These are phyloP conservation scores for Fragaria nilgerrensis DNA, from an alignment of 306 rosid genomes.

Conservation along the genomic window DNA sequence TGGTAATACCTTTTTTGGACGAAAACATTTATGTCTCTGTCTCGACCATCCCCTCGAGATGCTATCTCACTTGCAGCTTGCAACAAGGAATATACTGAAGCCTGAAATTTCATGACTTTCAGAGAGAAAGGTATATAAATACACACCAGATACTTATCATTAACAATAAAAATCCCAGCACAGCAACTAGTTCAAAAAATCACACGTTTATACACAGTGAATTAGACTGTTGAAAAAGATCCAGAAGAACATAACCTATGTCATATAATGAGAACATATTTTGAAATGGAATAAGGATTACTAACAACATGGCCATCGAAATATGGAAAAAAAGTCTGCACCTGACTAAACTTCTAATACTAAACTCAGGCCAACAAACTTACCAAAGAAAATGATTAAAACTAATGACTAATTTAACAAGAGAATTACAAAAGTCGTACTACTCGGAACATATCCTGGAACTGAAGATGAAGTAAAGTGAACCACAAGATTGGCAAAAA, in stretches of 20 bases:
- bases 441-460: background rate
- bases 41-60: conserved; percentile 63
- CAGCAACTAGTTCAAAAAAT: conserved; percentile 2
- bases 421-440: background rate
- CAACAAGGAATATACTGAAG: conserved; percentile 79
- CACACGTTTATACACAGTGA: background rate
- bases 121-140: background rate
- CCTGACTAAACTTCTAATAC: background rate
- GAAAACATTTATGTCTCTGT: conserved; percentile 64
- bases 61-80: conserved; percentile 90
- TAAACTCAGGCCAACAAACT: background rate
- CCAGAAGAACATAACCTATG: conserved; percentile 1
- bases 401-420: background rate
- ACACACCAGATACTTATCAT: background rate
- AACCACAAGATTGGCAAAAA: background rate
- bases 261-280: background rate
- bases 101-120: conserved; percentile 53
- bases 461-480: background rate
- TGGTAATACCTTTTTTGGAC: conserved; percentile 78
- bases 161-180: background rate
- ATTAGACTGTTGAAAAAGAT: background rate
- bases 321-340: background rate
- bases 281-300: background rate
- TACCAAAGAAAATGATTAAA: background rate
- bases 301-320: background rate